Conservation (phyloP, 1,284 basidiomycete genomes). For the Trametes sp. region DNA sequence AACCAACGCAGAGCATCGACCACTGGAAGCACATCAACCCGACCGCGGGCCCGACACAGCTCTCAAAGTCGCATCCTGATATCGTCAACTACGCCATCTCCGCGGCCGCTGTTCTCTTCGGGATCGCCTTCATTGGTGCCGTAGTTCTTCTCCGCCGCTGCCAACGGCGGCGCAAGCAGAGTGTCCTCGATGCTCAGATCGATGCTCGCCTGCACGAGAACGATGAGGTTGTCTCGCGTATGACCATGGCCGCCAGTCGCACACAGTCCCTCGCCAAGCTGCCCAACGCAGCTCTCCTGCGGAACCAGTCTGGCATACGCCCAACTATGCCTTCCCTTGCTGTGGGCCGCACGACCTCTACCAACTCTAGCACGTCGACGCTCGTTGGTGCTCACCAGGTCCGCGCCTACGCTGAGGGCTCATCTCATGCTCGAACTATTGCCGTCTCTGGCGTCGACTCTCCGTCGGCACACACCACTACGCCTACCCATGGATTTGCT, state of each 20-base stretch:
- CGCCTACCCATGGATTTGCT: not conserved
- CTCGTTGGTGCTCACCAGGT: conserved; percentile 8
- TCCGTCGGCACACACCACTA: not conserved
- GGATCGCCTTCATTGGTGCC: conserved; percentile 20
- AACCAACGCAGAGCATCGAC: conserved; percentile 4
- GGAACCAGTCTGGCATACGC: not conserved
- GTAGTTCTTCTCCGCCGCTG: conserved; percentile 24
- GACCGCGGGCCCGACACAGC: conserved; percentile 11
- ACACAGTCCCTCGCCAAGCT: conserved; percentile 21
- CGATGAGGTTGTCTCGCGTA: conserved; percentile 4
- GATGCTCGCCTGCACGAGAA: conserved; percentile 23
- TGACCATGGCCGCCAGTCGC: conserved; percentile 14
- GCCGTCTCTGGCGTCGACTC: not conserved
- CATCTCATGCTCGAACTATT: not conserved
- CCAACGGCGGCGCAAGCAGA: conserved; percentile 21
- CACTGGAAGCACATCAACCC: conserved; percentile 10
- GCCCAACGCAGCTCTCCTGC: conserved; percentile 10
- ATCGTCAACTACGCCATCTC: conserved; percentile 30
- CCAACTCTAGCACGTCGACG: conserved; percentile 9
- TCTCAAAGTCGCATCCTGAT: conserved; percentile 20
- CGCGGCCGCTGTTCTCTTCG: conserved; percentile 23
- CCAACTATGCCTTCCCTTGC: conserved; percentile 13
- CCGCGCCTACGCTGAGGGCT: not conserved
- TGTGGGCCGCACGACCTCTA: not conserved
- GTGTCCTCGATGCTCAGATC: conserved; percentile 20